Conservation (phyloP, 208 protist species). For the Wallacemonas sp. region DNA sequence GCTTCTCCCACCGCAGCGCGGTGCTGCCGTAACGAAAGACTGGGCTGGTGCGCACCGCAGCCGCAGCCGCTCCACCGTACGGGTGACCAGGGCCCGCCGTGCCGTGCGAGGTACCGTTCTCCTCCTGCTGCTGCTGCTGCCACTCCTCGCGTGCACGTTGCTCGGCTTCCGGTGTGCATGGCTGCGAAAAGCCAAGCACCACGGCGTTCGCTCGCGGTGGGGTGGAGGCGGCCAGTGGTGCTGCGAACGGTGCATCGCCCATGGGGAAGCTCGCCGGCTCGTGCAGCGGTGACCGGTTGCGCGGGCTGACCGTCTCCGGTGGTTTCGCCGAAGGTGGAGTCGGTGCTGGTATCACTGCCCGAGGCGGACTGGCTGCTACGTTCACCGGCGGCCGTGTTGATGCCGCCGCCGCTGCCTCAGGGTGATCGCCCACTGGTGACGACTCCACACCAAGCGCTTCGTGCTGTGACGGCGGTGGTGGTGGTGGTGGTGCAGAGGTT, state of each 20-base stretch:
- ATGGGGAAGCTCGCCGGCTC: background rate
- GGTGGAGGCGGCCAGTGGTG: no score
- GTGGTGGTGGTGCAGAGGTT: no score
- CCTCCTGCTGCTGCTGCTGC: background rate
- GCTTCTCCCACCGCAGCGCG: no score
- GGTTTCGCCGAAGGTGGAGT: background rate
- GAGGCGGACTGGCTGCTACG: background rate
- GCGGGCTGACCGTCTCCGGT: background rate
- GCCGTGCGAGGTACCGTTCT: background rate
- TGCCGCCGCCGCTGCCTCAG: no score
- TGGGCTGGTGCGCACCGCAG: background rate
- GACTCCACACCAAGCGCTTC: no score
- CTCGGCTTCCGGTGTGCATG: slow-evolving; percentile 4
- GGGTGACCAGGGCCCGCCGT: no score
- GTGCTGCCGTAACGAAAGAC: background rate
- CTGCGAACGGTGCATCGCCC: no score
- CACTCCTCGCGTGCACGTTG: background rate
- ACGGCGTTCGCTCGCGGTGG: background rate
- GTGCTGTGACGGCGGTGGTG: no score
- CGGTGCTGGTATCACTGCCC: background rate
- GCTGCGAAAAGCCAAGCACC: background rate
- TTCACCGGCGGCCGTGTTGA: no score
- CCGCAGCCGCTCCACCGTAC: background rate
- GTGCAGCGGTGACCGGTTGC: background rate
- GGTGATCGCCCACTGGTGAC: no score